Evolutionary conservation across 345 rosid genomes (phyloP), one percentile per base, ranked within the genome.

Genomic region (Bruguiera gymnorhiza): DNA sequence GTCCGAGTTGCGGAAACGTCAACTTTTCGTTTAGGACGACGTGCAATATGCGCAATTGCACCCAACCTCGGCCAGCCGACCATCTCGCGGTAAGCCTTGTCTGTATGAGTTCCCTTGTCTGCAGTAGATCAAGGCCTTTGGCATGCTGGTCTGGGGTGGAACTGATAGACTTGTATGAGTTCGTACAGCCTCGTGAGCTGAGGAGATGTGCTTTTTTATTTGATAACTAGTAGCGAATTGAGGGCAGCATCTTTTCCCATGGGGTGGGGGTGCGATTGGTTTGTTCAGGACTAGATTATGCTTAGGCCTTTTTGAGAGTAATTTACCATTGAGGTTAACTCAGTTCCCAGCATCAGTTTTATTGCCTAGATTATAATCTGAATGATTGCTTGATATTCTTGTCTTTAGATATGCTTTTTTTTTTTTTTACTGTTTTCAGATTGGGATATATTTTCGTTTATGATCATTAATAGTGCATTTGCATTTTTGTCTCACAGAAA

Each of bases 41-140:
- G 60, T 95, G 99, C 73, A 95, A 95, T 74, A 95, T 90, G 98
- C 99, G 98, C 34, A 95, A 95, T 75, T 95, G 99, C 67, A 90
- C 99, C 58, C 99, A 95, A 67, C 87, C 97, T 15, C 81, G 98
- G 84, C 99, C 99, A 62, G 96, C 97, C 32, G 97, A 90, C 76
- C 98, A 92, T 80, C 86, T 78, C 64, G 77, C 87, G 6, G 99
- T 92, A 76, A 79, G 84, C 73, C 6, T 2, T 67, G 19, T 1
- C 30, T 74, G 19, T 15, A 56, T 46, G 26, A 27, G 16, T 50
- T 50, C 46, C 19, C 21, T 21, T 32, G 57, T 36, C 11, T 11
- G 27, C 36, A 16, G 34, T 53, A 27, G 31, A 32, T 26, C 43
- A 46, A 21, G 52, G 1, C 29, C 16, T 55, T 55, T 4, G 26